Evolutionary conservation across 2,329 filamentous ascomycete species (phyloP).

Genomic region (Domatiomyces globalis): DNA sequence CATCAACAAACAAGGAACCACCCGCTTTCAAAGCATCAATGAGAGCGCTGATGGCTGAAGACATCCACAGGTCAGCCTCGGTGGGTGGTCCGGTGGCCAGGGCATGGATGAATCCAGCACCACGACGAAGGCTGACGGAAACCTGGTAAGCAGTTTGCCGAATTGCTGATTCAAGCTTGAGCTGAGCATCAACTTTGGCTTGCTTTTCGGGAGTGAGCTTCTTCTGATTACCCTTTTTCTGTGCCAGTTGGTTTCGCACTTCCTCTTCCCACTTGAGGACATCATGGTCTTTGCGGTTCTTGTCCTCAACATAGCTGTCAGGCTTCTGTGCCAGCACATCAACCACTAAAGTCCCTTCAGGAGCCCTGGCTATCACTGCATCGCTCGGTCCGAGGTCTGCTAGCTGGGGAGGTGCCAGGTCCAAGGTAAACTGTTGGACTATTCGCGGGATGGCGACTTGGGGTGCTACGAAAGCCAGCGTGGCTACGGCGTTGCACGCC

Average conservation of each 20-base stretch:
- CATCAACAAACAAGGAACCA: conserved; percentile 66
- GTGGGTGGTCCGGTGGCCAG: conserved; percentile 80
- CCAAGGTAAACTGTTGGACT: conserved; percentile 56
- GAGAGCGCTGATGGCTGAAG: conserved; percentile 59
- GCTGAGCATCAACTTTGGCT: conserved; percentile 76
- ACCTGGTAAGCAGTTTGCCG: conserved; percentile 55
- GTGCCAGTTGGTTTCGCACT: conserved; percentile 68
- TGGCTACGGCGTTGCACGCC: conserved; percentile 71
- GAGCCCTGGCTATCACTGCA: conserved; percentile 81
- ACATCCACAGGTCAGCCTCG: conserved; percentile 78
- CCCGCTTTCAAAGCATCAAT: conserved; percentile 64
- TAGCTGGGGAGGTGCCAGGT: conserved; percentile 58
- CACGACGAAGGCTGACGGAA: conserved; percentile 60
- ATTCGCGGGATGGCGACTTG: conserved; percentile 64
- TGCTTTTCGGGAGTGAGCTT: conserved; percentile 84
- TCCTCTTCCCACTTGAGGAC: conserved; percentile 96
- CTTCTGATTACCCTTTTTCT: conserved; percentile 75
- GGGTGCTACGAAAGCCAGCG: conserved; percentile 85
- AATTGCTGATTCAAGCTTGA: conserved; percentile 73
- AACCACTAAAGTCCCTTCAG: conserved; percentile 74
- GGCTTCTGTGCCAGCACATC: conserved; percentile 81
- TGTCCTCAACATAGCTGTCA: conserved; percentile 56
- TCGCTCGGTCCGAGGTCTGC: conserved; percentile 68
- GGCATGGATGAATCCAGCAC: conserved; percentile 70
- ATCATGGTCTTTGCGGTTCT: conserved; percentile 89